Percentiles rank a stretch among this genome's conserved stretches.
These are phyloP conservation scores for Ciborinia camelliae DNA, from an alignment of 2,329 filamentous ascomycete genomes.

Conservation along the genomic window DNA sequence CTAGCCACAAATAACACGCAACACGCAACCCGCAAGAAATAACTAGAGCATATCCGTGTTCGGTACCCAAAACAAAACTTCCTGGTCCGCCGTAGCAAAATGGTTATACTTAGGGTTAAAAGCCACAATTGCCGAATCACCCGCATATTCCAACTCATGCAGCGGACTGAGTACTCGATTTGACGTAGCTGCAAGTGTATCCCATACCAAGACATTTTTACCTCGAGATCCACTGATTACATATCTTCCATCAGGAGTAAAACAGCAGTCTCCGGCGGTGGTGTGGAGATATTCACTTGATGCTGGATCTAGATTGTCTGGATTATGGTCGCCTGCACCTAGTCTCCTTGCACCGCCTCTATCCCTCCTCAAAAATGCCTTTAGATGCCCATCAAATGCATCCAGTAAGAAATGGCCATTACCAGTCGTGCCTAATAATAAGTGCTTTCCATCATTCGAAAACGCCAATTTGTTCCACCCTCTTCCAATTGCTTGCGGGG, in stretches of 20 bases:
- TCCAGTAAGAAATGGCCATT: slow-evolving; percentile 90
- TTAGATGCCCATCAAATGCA: slow-evolving; percentile 78
- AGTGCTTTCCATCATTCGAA: slow-evolving; percentile 87
- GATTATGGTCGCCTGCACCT: slow-evolving; percentile 49
- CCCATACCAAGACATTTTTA: slow-evolving; percentile 82
- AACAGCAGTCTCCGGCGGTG: slow-evolving; percentile 76
- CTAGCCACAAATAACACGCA: background rate
- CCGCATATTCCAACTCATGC: slow-evolving; percentile 62
- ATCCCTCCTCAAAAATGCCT: slow-evolving; percentile 65
- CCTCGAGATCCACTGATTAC: slow-evolving; percentile 73
- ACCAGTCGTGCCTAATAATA: slow-evolving; percentile 81
- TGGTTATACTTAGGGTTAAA: slow-evolving; percentile 93
- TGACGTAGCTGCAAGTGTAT: slow-evolving; percentile 58
- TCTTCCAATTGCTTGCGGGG: slow-evolving; percentile 49
- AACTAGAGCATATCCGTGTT: slow-evolving; percentile 47
- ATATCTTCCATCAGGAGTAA: slow-evolving; percentile 85
- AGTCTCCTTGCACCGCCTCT: slow-evolving; percentile 52
- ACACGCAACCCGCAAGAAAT: background rate
- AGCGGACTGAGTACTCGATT: slow-evolving; percentile 61
- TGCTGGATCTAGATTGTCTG: slow-evolving; percentile 30
- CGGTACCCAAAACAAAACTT: slow-evolving; percentile 75
- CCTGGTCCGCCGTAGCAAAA: slow-evolving; percentile 83
- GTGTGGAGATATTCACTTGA: slow-evolving; percentile 43
- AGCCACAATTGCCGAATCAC: slow-evolving; percentile 69
- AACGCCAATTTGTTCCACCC: slow-evolving; percentile 94